Evolutionary conservation across 257 asterid species (phyloP), one percentile per base, ranked within the genome.

Genomic region (Nicotiana sylvestris): DNA sequence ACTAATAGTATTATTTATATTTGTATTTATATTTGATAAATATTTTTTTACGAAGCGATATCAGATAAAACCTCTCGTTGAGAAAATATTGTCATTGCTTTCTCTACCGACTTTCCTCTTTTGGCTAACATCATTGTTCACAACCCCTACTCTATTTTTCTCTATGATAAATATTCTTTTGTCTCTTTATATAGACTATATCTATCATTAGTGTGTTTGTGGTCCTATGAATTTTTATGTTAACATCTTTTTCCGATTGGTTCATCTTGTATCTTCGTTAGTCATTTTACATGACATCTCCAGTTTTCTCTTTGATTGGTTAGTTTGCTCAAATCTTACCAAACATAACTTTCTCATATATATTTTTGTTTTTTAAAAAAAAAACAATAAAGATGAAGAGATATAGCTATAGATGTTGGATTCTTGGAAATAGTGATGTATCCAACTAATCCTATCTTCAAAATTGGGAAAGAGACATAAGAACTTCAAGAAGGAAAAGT

Each of bases 371-470:
- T 29, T 29, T 29, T 30, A 5, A 4, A 6, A 39, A 0, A 25
- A 39, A 12, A 43, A 21, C n/a, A 70, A 70, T 43, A 70, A 11
- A 70, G 0, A 43, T 39, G 15, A 39, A 72, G 17, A 72, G 60
- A 46, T 72, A 11, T 46, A 57, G 11, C 58, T 21, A 39, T 39
- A 39, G 46, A 39, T 43, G 11, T n/a, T 70, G 33, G 35, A 2
- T 70, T 70, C 58, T 69, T 69, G 56, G 57, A 69, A 69, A 39
- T 69, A 69, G 33, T 39, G n/a, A 39, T 69, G 33, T 72, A 21
- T 72, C 78, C 78, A 72, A 72, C 78, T 72, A 46, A 69, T 72
- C 25, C 78, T n/a, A 70, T 70, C 35, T 70, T 39, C 35, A 8
- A 5, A 11, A 11, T 70, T 43, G 56, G n/a, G 58, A 70, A 70